A percentile compares a stretch with the other conserved stretches of the same genome.
Conservation (phyloP, 352 stramenopile species). For the Phytophthora podocarpi region DNA sequence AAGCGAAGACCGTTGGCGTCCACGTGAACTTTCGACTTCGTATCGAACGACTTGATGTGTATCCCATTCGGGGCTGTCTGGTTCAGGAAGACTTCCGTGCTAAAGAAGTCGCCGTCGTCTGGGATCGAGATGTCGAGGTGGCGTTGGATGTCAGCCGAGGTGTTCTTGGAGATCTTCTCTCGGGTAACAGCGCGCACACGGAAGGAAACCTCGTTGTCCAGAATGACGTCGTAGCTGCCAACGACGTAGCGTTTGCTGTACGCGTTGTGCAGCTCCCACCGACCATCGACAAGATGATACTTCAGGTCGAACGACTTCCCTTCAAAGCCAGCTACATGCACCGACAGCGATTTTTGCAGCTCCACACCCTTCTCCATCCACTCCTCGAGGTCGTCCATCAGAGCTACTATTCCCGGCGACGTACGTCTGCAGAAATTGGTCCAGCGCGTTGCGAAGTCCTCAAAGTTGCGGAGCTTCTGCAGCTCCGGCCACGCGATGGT, state of each 20-base stretch:
- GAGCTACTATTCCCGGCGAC: conserved; percentile 17
- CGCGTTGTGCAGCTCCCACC: conserved; percentile 33
- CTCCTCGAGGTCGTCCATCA: conserved; percentile 39
- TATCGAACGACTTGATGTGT: conserved; percentile 23
- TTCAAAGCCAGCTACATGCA: conserved; percentile 28
- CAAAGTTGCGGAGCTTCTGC: conserved; percentile 26
- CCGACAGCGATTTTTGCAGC: conserved; percentile 13
- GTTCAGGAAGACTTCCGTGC: conserved; percentile 21
- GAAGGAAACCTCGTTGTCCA: conserved; percentile 38
- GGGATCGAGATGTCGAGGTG: conserved; percentile 29
- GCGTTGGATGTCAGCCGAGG: conserved; percentile 22
- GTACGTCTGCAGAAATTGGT: conserved; percentile 39
- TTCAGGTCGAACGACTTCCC: conserved; percentile 39
- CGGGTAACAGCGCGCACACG: conserved; percentile 34
- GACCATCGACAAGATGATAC: conserved; percentile 38
- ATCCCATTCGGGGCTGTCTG: conserved; percentile 23
- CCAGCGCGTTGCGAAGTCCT: conserved; percentile 41
- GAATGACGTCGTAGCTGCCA: conserved; percentile 40
- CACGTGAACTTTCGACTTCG: conserved; percentile 29
- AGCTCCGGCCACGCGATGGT: conserved; percentile 37
- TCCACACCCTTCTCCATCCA: conserved; percentile 21
- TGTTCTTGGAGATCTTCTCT: conserved; percentile 12
- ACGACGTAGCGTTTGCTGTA: conserved; percentile 17
- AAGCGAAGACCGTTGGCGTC: conserved; percentile 28
- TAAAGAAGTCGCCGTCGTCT: conserved; percentile 26